Conservation (phyloP, 1,284 basidiomycete species). For the Ceratobasidium sp. region DNA sequence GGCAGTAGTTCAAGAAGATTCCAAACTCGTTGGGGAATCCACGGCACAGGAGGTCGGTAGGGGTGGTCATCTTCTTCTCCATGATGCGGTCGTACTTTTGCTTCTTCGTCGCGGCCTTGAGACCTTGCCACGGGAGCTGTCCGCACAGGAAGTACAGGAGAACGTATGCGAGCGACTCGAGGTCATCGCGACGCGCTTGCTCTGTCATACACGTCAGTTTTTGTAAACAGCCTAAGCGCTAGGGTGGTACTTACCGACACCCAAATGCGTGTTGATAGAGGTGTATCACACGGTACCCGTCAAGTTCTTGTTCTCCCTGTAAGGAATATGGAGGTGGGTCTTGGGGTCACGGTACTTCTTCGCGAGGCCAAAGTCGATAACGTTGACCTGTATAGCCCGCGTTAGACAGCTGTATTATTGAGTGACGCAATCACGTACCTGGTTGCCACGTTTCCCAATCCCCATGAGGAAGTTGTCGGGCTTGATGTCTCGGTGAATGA, state of each 20-base stretch:
- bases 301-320: constrained; percentile 99
- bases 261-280: constrained; percentile 98
- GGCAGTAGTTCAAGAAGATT: background rate
- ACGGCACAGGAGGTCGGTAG: no score
- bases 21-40: no score
- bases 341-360: constrained; percentile 99
- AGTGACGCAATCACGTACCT: no score
- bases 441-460: background rate
- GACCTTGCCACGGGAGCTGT: constrained; percentile 95
- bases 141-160: constrained; percentile 99
- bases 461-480: background rate
- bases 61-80: no score
- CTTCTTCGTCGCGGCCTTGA: no score
- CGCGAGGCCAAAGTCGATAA: constrained; percentile 99
- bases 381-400: constrained; percentile 71
- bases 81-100: no score
- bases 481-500: background rate
- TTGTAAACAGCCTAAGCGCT: background rate
- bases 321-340: constrained; percentile 99
- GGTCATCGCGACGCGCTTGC: no score
- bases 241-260: constrained; percentile 66
- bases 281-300: constrained; percentile 99
- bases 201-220: constrained; percentile 56
- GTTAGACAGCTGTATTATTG: background rate
- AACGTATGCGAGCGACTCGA: constrained; percentile 94